phyloP scores from a whole-genome alignment of 148 eudicot genomes.

The Spergularia marina region DNA sequence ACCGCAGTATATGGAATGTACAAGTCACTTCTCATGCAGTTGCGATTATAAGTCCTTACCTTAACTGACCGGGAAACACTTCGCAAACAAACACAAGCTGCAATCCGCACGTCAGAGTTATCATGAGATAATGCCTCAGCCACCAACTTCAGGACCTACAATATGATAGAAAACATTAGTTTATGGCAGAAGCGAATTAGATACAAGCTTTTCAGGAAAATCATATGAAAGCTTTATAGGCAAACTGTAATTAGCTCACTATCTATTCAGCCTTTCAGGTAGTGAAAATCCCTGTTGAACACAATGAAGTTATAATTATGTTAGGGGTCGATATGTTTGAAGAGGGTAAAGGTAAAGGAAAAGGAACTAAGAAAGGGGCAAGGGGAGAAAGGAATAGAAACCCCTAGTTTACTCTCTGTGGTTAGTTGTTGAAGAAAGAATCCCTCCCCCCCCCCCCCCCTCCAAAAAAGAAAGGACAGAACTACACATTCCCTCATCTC shows the following conservation, averaged over 20 bases:
- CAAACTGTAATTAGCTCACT: background rate
- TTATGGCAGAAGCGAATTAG: background rate
- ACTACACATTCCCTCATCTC: too few relatives aligned
- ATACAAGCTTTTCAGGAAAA: background rate
- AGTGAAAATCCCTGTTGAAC: background rate
- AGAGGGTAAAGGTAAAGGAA: too few relatives aligned
- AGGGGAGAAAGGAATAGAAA: too few relatives aligned
- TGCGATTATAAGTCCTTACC: slow-evolving; percentile 42
- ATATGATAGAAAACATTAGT: slow-evolving; percentile 16
- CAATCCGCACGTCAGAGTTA: slow-evolving; percentile 66
- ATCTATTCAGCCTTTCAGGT: background rate
- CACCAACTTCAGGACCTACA: slow-evolving; percentile 55
- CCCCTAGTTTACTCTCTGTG: too few relatives aligned
- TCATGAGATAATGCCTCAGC: slow-evolving; percentile 70
- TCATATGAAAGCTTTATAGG: background rate
- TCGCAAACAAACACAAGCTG: slow-evolving; percentile 82
- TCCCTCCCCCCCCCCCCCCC: too few relatives aligned
- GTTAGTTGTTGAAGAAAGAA: too few relatives aligned
- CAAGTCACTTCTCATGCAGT: slow-evolving; percentile 8
- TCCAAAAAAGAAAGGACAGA: too few relatives aligned
- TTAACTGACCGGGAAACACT: slow-evolving; percentile 89
- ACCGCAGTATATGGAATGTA: slow-evolving; percentile 4
- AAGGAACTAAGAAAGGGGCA: too few relatives aligned
- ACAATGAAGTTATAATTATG: too few relatives aligned
- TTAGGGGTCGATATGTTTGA: too few relatives aligned